A percentile compares a stretch with the other conserved stretches of the same genome.
phyloP scores from a whole-genome alignment of 345 rosid species.

The Eutrema heterophyllum region DNA sequence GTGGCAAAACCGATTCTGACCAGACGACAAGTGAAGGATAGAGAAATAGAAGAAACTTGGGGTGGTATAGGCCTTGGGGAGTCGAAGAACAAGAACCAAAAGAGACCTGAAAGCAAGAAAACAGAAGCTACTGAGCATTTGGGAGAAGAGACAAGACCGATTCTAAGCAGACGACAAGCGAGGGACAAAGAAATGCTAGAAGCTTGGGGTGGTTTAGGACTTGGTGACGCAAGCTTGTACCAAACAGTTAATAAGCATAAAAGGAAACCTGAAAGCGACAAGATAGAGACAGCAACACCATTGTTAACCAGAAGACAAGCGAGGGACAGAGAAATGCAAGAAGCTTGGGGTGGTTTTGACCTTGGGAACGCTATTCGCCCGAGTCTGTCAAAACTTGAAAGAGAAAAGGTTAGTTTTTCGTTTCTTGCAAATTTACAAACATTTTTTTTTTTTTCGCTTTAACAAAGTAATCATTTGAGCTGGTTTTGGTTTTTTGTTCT shows the following conservation, averaged over 20 bases:
- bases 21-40: constrained; percentile 54
- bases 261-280: constrained; percentile 63
- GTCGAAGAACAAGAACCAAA: constrained; percentile 43
- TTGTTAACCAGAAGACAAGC: constrained; percentile 42
- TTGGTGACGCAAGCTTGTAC: constrained; percentile 48
- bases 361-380: constrained; percentile 69
- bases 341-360: constrained; percentile 89
- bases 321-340: constrained; percentile 75
- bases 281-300: constrained; percentile 27
- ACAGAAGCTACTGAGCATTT: constrained; percentile 24
- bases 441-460: background rate
- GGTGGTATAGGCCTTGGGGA: constrained; percentile 82
- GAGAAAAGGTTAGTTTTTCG: constrained; percentile 60
- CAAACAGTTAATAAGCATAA: constrained; percentile 10
- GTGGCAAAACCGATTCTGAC: constrained; percentile 12
- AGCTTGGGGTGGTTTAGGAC: constrained; percentile 88
- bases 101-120: constrained; percentile 66
- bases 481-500: background rate
- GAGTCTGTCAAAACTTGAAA: constrained; percentile 70
- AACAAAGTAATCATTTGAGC: background rate
- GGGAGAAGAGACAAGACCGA: constrained; percentile 26
- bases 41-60: constrained; percentile 81
- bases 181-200: constrained; percentile 77
- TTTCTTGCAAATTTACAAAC: background rate
- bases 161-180: constrained; percentile 48